phyloP scores from a whole-genome alignment of 371 early-diverging fungal species.

The Agmasoma carcini region DNA sequence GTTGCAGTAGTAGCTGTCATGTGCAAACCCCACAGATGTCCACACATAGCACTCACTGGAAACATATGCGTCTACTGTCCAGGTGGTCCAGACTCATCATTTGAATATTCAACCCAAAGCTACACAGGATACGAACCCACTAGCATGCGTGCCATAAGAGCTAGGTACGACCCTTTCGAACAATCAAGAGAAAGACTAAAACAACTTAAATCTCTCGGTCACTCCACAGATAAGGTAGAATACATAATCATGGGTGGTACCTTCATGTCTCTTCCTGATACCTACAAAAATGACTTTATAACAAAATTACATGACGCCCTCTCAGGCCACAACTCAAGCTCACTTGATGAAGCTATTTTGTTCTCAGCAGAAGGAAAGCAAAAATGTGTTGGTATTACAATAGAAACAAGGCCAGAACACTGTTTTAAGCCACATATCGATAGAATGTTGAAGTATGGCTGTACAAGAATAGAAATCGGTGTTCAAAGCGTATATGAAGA shows the following conservation, averaged over 20 bases:
- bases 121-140: conserved; percentile 99
- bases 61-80: conserved; percentile 96
- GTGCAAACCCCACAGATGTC: conserved; percentile 99
- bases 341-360: conserved; percentile 74
- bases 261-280: conserved; percentile 86
- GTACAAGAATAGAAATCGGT: conserved; percentile 95
- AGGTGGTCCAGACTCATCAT: conserved; percentile 98
- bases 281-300: conserved; percentile 90
- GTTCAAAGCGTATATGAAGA: conserved; percentile 99
- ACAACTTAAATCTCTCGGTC: conserved; percentile 82
- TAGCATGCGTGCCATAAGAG: conserved; percentile 95
- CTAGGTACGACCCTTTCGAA: conserved; percentile 91
- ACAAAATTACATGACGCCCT: conserved; percentile 87
- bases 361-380: conserved; percentile 80
- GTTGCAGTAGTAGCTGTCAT: conserved; percentile 98
- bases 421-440: conserved; percentile 85
- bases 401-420: conserved; percentile 97
- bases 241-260: conserved; percentile 99
- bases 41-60: conserved; percentile 98
- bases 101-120: conserved; percentile 98
- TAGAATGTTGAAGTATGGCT: conserved; percentile 95
- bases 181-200: conserved; percentile 84
- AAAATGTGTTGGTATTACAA: conserved; percentile 98
- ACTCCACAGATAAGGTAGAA: conserved; percentile 91
- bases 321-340: conserved; percentile 67